Percentiles rank a stretch among this genome's conserved stretches.
Evolutionary conservation across 2,329 filamentous ascomycete genomes (phyloP).

Genomic region (Dothistroma septosporum): DNA sequence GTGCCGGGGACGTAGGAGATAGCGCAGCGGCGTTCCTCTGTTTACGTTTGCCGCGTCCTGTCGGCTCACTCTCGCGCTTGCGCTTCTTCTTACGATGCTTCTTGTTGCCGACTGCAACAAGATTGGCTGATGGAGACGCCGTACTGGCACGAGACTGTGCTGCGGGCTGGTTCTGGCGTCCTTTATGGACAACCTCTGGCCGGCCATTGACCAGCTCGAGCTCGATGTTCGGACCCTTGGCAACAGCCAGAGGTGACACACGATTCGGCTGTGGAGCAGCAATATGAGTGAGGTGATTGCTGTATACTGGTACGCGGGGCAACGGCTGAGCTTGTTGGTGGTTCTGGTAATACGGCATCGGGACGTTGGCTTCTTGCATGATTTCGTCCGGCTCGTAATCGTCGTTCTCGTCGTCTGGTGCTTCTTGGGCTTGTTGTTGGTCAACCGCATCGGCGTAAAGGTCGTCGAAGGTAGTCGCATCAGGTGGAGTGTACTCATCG

Average conservation of each 20-base stretch:
- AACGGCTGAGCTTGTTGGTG: constrained; percentile 31
- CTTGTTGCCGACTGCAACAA: constrained; percentile 17
- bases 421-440: constrained; percentile 17
- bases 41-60: constrained; percentile 24
- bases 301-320: constrained; percentile 59
- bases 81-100: constrained; percentile 35
- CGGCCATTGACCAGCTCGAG: constrained; percentile 47
- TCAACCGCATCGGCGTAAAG: constrained; percentile 18
- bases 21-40: constrained; percentile 36
- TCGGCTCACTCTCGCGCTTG: constrained; percentile 31
- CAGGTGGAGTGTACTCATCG: constrained; percentile 34
- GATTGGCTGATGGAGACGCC: constrained; percentile 29
- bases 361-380: constrained; percentile 24
- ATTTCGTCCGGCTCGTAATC: constrained; percentile 38
- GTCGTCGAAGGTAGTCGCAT: constrained; percentile 26
- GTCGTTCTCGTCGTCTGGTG: constrained; percentile 32
- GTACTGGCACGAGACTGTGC: constrained; percentile 27
- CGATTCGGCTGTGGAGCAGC: constrained; percentile 73
- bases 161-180: constrained; percentile 18
- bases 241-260: constrained; percentile 55
- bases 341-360: constrained; percentile 14
- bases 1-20: constrained; percentile 33
- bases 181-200: constrained; percentile 32
- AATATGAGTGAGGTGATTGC: constrained; percentile 59
- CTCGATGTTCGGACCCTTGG: constrained; percentile 44